These are phyloP conservation scores for Postia placenta DNA, from an alignment of 768 basidiomycete species.

Conservation along the genomic window DNA sequence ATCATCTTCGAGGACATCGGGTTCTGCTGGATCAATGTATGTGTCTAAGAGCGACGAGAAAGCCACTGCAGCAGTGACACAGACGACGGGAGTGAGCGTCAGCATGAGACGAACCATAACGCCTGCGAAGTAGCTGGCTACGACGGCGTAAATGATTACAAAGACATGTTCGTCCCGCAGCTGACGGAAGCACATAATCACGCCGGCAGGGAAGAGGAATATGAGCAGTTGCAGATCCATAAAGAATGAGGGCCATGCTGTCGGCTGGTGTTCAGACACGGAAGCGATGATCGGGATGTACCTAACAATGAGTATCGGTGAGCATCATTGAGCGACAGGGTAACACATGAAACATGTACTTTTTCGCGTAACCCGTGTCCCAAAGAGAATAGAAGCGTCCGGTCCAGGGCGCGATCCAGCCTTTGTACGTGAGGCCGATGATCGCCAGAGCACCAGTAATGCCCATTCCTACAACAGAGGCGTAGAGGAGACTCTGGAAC, in stretches of 20 bases:
- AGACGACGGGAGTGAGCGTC: conserved; percentile 94
- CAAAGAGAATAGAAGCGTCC: conserved; percentile 98
- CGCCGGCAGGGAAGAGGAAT: conserved; percentile 96
- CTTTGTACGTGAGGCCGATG: conserved; percentile 80
- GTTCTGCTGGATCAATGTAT: conserved; percentile 82
- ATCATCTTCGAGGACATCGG: conserved; percentile 36
- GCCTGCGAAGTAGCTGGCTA: conserved; percentile 97
- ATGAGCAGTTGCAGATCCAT: conserved; percentile 99
- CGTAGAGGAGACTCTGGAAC: conserved; percentile 77
- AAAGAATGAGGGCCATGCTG: conserved; percentile 99
- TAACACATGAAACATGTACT: conserved; percentile 41
- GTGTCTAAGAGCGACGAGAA: conserved; percentile 83
- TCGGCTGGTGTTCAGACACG: conserved; percentile 98
- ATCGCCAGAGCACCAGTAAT: conserved; percentile 68
- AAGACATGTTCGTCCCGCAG: conserved; percentile 96
- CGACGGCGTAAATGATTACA: conserved; percentile 94
- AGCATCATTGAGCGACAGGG: neutral
- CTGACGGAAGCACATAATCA: conserved; percentile 88
- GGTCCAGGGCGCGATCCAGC: conserved; percentile 99
- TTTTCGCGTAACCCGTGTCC: conserved; percentile 99
- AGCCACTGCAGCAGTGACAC: conserved; percentile 88
- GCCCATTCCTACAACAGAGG: conserved; percentile 63
- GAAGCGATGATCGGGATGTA: conserved; percentile 98
- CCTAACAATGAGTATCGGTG: conserved; percentile 30
- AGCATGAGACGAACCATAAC: conserved; percentile 99